Conservation (phyloP, 2,329 filamentous ascomycete species). For the Botrytis cinerea region DNA sequence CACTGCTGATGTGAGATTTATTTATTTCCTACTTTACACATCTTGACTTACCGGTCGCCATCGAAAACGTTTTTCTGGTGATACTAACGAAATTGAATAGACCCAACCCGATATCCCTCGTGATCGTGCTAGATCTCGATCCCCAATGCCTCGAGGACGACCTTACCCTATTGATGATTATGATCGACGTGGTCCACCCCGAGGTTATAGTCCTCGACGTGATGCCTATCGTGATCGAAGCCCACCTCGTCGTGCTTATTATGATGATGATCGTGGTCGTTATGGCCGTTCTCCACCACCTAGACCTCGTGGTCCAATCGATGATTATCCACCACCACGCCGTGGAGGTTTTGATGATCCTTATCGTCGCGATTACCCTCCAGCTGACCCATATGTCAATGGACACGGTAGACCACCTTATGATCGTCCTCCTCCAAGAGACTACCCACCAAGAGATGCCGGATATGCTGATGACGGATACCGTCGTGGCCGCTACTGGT, state of each 20-base stretch:
- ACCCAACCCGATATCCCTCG: conserved; percentile 74
- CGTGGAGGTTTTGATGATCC: conserved; percentile 75
- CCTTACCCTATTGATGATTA: conserved; percentile 78
- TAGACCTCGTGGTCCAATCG: conserved; percentile 67
- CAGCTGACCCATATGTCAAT: conserved; percentile 58
- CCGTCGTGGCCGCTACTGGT: conserved; percentile 40
- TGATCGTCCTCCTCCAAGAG: conserved; percentile 47
- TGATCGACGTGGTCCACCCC: conserved; percentile 76
- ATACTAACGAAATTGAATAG: conserved; percentile 48
- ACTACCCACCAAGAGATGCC: conserved; percentile 41
- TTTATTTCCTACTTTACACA: conserved; percentile 3
- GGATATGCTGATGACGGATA: conserved; percentile 39
- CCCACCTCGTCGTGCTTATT: conserved; percentile 79
- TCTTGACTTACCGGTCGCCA: conserved; percentile 32
- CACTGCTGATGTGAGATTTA: conserved; percentile 73
- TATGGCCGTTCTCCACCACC: conserved; percentile 77
- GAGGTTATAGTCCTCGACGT: conserved; percentile 82
- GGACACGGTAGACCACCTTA: conserved; percentile 53
- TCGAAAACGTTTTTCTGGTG: background rate
- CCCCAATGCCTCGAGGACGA: conserved; percentile 63
- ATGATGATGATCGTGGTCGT: conserved; percentile 74
- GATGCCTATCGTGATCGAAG: conserved; percentile 87
- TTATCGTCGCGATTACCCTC: conserved; percentile 68
- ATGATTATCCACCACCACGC: conserved; percentile 73
- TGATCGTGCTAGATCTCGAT: conserved; percentile 77